A percentile compares a stretch with the other conserved stretches of the same genome.
phyloP scores from a whole-genome alignment of 2,329 filamentous ascomycete genomes.

The Dactylellina drechsleri region DNA sequence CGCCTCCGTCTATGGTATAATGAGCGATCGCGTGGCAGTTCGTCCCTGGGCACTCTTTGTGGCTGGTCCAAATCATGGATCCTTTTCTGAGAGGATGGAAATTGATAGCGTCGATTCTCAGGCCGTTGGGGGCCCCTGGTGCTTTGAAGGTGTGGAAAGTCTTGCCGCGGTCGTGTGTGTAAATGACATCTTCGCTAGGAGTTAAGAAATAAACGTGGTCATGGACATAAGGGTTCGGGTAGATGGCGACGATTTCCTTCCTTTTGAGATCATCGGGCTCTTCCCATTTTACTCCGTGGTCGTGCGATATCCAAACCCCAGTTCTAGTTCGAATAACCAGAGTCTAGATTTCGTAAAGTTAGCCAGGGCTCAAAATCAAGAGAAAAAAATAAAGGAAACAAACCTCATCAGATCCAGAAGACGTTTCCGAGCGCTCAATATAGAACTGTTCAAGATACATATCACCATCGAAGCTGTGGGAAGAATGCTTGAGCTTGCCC shows the following conservation, averaged over 20 bases:
- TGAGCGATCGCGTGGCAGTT: conserved; percentile 80
- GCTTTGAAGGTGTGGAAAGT: conserved; percentile 79
- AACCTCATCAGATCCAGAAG: conserved; percentile 75
- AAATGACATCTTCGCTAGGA: conserved; percentile 73
- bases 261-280: conserved; percentile 71
- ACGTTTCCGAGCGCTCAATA: conserved; percentile 78
- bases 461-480: conserved; percentile 36
- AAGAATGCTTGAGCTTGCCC: conserved; percentile 69
- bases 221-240: conserved; percentile 81
- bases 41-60: conserved; percentile 45
- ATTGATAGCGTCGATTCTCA: conserved; percentile 35
- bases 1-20: conserved; percentile 80
- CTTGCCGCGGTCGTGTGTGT: conserved; percentile 81
- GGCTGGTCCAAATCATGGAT: conserved; percentile 81
- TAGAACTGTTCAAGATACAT: conserved; percentile 72
- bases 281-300: conserved; percentile 90
- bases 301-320: conserved; percentile 76
- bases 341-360: conserved; percentile 59
- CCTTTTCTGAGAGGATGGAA: conserved; percentile 89
- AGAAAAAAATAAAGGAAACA: background rate
- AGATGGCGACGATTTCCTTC: conserved; percentile 75
- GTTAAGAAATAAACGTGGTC: conserved; percentile 90
- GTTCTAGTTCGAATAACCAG: conserved; percentile 71
- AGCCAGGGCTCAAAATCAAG: background rate
- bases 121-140: conserved; percentile 69